Evolutionary conservation across 2,329 filamentous ascomycete genomes (phyloP).

Genomic region (Penicillium sclerotiorum): DNA sequence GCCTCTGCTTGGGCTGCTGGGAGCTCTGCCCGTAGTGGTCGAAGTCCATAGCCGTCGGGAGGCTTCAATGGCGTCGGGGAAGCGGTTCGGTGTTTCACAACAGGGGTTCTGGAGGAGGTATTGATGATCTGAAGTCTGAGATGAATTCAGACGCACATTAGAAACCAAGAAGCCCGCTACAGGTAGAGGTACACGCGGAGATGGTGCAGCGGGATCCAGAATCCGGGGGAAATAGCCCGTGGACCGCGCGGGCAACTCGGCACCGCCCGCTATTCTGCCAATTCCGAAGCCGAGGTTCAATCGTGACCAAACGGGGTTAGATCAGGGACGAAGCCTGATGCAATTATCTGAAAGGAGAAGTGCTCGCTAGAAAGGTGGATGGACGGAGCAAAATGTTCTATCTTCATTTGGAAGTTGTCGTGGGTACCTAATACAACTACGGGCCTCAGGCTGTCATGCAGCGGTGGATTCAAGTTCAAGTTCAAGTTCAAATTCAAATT

Average conservation of each 20-base stretch:
- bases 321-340: no score
- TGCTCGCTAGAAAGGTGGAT: no score
- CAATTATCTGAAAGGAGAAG: no score
- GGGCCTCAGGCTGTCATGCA: no score
- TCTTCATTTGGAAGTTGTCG: neutral
- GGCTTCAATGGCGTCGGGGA: constrained; percentile 27
- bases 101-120: neutral
- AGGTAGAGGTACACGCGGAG: constrained; percentile 10
- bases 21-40: constrained; percentile 41
- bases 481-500: no score
- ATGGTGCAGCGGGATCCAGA: constrained; percentile 26
- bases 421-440: no score
- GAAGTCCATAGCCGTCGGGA: constrained; percentile 44
- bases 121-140: neutral
- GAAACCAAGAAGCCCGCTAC: constrained; percentile 4
- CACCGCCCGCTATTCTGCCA: constrained; percentile 38
- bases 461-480: no score
- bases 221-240: constrained; percentile 33
- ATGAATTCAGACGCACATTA: constrained; percentile 5
- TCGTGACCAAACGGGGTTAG: neutral
- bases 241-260: constrained; percentile 25
- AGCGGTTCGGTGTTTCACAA: constrained; percentile 1
- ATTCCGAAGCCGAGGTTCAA: constrained; percentile 41
- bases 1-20: constrained; percentile 55
- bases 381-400: no score